A percentile compares a stretch with the other conserved stretches of the same genome.
Evolutionary conservation across 768 basidiomycete species (phyloP).

Genomic region (Psilocybe cyanescens): DNA sequence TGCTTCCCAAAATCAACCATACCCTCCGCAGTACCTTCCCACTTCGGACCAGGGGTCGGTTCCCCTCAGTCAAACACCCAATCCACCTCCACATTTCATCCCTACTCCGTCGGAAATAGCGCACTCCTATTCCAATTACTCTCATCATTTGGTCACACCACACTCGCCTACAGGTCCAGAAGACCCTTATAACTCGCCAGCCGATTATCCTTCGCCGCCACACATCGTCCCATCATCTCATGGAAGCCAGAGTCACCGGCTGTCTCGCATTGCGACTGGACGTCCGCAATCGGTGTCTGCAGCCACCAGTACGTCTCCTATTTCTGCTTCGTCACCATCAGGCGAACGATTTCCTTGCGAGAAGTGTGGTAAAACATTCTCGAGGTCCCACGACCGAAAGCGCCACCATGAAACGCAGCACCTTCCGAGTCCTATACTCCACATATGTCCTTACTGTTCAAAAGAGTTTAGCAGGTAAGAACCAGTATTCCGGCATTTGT

Average conservation of each 20-base stretch:
- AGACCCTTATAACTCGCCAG: constrained; percentile 24
- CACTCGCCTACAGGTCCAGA: constrained; percentile 26
- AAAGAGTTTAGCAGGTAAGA: constrained; percentile 77
- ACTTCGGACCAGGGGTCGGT: constrained; percentile 23
- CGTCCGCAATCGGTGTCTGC: constrained; percentile 43
- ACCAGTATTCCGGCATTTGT: constrained; percentile 11
- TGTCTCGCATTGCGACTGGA: constrained; percentile 42
- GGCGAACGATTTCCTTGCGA: constrained; percentile 75
- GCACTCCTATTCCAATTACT: constrained; percentile 33
- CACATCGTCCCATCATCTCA: constrained; percentile 34
- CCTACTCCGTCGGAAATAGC: constrained; percentile 39
- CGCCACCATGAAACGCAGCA: constrained; percentile 83
- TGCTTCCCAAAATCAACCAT: constrained; percentile 21
- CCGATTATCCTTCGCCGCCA: constrained; percentile 31
- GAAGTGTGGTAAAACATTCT: constrained; percentile 79
- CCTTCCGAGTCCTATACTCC: constrained; percentile 61
- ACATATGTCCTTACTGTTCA: constrained; percentile 73
- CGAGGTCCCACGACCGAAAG: constrained; percentile 80
- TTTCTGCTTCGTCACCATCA: constrained; percentile 41
- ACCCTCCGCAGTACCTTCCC: constrained; percentile 24
- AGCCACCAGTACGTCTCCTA: constrained; percentile 34
- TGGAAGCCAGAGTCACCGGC: constrained; percentile 32
- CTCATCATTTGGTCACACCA: constrained; percentile 22
- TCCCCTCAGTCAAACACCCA: constrained; percentile 20
- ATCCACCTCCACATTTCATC: constrained; percentile 29